Conservation (phyloP, 208 protist genomes). For the Acanthamoeba lenticulata region DNA sequence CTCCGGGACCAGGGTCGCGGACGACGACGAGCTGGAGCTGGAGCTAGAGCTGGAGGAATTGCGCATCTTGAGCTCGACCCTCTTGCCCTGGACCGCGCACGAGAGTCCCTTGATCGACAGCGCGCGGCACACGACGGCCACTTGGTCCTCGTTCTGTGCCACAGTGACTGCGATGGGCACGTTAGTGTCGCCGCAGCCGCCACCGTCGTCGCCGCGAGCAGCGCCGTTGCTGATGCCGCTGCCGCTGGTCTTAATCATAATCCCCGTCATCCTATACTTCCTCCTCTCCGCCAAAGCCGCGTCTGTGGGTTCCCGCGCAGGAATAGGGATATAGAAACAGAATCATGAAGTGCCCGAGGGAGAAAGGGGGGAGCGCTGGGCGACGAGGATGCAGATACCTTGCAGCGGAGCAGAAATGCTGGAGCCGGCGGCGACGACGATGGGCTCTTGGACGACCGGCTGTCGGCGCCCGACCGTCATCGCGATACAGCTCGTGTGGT, state of each 20-base stretch:
- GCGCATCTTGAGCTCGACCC: not conserved
- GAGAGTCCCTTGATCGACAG: not conserved
- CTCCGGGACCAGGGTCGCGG: not conserved
- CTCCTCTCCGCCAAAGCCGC: too few species aligned
- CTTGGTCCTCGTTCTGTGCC: slow-evolving; percentile 15
- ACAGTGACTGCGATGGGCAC: slow-evolving; percentile 44
- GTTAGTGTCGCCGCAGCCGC: not conserved
- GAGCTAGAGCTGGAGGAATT: not conserved
- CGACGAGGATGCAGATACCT: not conserved
- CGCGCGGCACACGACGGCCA: slow-evolving; percentile 9
- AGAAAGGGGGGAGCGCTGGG: too few species aligned
- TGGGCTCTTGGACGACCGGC: not conserved
- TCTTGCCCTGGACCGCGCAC: slow-evolving; percentile 23
- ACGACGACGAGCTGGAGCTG: not conserved
- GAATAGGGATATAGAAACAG: too few species aligned
- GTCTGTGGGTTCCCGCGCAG: too few species aligned
- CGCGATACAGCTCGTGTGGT: slow-evolving; percentile 76
- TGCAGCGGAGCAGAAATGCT: not conserved
- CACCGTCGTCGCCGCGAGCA: not conserved
- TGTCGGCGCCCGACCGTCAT: slow-evolving; percentile 63
- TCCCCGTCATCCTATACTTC: too few species aligned
- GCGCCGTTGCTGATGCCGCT: too few species aligned
- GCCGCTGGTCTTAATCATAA: too few species aligned
- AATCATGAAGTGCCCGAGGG: too few species aligned
- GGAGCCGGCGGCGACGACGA: not conserved